phyloP scores from a whole-genome alignment of 257 asterid genomes.

The Haberlea rhodopensis region DNA sequence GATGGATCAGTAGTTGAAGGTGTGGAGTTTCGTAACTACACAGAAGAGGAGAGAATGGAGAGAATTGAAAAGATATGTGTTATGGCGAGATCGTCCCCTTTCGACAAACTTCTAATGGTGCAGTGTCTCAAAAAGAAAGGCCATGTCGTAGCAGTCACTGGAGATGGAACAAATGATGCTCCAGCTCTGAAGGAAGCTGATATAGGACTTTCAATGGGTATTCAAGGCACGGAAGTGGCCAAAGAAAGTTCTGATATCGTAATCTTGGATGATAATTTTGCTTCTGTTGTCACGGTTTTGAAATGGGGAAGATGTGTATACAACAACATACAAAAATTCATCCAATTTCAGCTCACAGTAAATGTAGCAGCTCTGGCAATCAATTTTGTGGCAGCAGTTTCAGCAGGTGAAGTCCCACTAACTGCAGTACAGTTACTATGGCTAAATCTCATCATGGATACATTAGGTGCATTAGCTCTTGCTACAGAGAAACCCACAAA shows the following conservation, averaged over 20 bases:
- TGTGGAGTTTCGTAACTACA: conserved; percentile 50
- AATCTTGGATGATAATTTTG: conserved; percentile 60
- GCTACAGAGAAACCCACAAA: conserved; percentile 48
- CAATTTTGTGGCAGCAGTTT: conserved; percentile 57
- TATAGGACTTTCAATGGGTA: conserved; percentile 71
- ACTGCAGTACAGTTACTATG: conserved; percentile 64
- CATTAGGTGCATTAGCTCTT: conserved; percentile 47
- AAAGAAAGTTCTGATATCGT: conserved; percentile 72
- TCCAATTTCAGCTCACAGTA: conserved; percentile 64
- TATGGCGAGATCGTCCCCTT: conserved; percentile 78
- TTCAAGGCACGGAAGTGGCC: conserved; percentile 68
- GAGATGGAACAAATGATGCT: conserved; percentile 74
- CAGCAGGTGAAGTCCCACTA: conserved; percentile 61
- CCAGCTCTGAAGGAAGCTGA: conserved; percentile 72
- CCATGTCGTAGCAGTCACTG: conserved; percentile 73
- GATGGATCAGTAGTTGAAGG: conserved; percentile 60
- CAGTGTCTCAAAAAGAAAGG: conserved; percentile 57
- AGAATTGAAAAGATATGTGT: conserved; percentile 53
- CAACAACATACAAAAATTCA: conserved; percentile 65
- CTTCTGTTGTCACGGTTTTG: conserved; percentile 55
- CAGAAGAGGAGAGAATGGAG: conserved; percentile 54
- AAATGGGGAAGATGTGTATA: conserved; percentile 57
- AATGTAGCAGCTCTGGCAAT: conserved; percentile 53
- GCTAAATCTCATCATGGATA: conserved; percentile 50
- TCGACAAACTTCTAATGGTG: conserved; percentile 74